Base-by-base conservation (phyloP, 2,329 filamentous ascomycete genomes). In the Diaporthe vexans region DNA sequence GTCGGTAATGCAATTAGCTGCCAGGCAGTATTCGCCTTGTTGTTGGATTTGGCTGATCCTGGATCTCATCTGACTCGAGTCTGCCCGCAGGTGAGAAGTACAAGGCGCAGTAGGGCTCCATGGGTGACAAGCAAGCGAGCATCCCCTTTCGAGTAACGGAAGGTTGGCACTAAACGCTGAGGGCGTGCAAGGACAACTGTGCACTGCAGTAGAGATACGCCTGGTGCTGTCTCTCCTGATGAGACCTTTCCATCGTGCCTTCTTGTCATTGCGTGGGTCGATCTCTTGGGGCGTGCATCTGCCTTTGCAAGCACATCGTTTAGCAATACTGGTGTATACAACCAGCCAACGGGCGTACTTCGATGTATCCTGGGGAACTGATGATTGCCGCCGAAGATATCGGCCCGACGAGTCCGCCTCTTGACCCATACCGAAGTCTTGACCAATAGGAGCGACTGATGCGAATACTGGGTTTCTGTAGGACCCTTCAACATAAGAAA, bases 61-160 rank as follows among this genome's bases (percentile, higher is more conserved):
- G 6, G 54, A 1, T 57, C 26, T 57, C 54, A 33, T 57, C 54
- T 19, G 13, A 35, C 54, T 35, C 21, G 54, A 57, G 54, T 35
- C 54, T 57, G 54, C 54, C 54, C 54, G 54, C 15, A 57, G 26
- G 54, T 57, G 54, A 35, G 43, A 46, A 19, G 43, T 57, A 57
- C 54, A 57, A 57, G 2, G 54, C 54, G 54, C 54, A 10, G 54
- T 21, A 5, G 54, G 54, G 54, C 54, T 57, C 54, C 54, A 57
- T 10, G 54, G 54, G 54, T 57, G 54, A 57, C 54, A 57, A 10
- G 26, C 26, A 57, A 57, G 15, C 29, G 54, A 57, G 54, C 54
- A 57, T 19, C 54, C 54, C 15, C 54, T 46, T 6, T 46, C 43
- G 15, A 46, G 43, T 17, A 46, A 19, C 17, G 43, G 43, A 46